Evolutionary conservation across 352 stramenopile genomes (phyloP), one percentile per base, ranked within the genome.

Genomic region (Phytopythium sindhum): DNA sequence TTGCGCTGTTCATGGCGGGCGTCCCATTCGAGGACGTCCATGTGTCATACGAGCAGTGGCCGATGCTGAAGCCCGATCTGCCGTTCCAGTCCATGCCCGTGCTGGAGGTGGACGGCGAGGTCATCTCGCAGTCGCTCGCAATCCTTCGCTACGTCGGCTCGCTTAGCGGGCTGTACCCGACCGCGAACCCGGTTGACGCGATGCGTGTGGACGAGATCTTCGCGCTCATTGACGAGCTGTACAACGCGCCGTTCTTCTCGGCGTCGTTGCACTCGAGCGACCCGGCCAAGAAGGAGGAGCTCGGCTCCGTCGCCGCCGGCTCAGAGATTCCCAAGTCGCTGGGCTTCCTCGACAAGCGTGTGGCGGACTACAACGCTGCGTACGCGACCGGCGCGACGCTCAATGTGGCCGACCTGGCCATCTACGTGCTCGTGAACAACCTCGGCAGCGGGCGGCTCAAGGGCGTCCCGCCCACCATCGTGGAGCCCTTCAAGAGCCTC

Each of bases 61-160:
- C 4, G 14, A 28, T 61, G 35, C 54, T 64, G 21, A 82, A 83
- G 57, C 63, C 67, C 1, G 59, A 65, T 26, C 57, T 80, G 31
- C 78, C 75, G 1, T 67, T 81, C 57, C 61, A 72, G 4, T 66
- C 77, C 55, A n/a, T 86, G 21, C 78, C 75, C 0, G 73, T 81
- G 55, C 64, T 86, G n/a, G 68, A 77, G 62, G 70, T 86, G 21
- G 67, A 84, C 41, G 78, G 68, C 10, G 65, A 82, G 4, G 54
- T 78, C 8, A 70, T 88, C 39, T 61, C 77, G 19, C 82, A 91
- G 68, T 80, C 78, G n/a, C 60, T 71, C 33, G 72, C 78, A 2
- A 81, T 93, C 39, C 62, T 91, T 11, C 77, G 84, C 31, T 91
- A 87, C 42, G 80, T 72, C 11, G 84, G 86, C 10, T 87, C 64